phyloP scores from a whole-genome alignment of 371 early-diverging fungal species.

The Saksenaea oblongispora region DNA sequence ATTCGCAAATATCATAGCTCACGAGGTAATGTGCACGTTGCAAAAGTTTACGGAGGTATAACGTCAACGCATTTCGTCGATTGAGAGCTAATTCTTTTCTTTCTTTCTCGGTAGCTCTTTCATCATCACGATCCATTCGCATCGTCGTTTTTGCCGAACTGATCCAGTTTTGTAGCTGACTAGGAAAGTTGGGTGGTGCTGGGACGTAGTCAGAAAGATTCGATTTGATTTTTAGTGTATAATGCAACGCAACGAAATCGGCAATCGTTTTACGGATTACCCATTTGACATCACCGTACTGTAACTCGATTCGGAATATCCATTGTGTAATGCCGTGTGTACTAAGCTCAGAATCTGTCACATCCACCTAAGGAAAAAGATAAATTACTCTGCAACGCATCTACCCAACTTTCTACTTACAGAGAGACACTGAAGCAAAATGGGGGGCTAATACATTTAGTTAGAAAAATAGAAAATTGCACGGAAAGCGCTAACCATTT shows the following conservation, averaged over 20 bases:
- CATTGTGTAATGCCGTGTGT: constrained; percentile 46
- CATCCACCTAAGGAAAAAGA: constrained; percentile 36
- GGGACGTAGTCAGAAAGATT: constrained; percentile 30
- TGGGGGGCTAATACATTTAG: constrained; percentile 35
- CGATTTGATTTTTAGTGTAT: constrained; percentile 54
- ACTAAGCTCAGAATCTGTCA: constrained; percentile 55
- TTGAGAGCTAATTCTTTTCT: constrained; percentile 42
- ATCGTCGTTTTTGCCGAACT: constrained; percentile 36
- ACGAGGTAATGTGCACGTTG: constrained; percentile 60
- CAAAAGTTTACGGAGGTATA: constrained; percentile 61
- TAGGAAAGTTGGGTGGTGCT: constrained; percentile 46
- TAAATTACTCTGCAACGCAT: neutral
- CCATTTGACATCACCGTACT: constrained; percentile 84
- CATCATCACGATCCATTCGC: constrained; percentile 14
- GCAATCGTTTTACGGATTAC: constrained; percentile 65
- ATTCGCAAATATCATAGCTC: constrained; percentile 75
- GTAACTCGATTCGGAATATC: constrained; percentile 72
- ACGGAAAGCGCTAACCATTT: constrained; percentile 27
- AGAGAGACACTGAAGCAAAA: constrained; percentile 40
- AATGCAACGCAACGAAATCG: constrained; percentile 73
- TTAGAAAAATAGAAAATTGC: constrained; percentile 3
- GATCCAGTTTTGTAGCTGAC: constrained; percentile 43
- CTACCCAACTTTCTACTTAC: constrained; percentile 23
- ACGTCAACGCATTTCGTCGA: constrained; percentile 67
- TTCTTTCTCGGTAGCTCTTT: constrained; percentile 21